Percentiles rank a stretch among this genome's conserved stretches.
Evolutionary conservation across 2,329 filamentous ascomycete species (phyloP).

Genomic region (Sphaerulina vaccinii): DNA sequence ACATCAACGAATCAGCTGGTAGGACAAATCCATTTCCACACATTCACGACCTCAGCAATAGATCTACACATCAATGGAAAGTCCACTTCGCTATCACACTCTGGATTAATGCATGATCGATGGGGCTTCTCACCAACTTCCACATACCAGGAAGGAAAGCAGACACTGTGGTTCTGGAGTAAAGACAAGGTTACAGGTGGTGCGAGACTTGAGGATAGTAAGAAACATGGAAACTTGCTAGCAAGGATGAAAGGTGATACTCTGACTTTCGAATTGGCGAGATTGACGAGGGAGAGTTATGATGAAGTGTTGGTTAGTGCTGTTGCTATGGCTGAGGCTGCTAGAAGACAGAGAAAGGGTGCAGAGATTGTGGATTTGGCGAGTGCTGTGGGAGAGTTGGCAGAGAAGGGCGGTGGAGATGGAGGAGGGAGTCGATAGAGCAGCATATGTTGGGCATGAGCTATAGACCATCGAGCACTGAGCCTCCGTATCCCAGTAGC

Average conservation of each 20-base stretch:
- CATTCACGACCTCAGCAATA: slow-evolving; percentile 20
- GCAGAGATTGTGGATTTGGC: slow-evolving; percentile 18
- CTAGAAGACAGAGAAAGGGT: slow-evolving; percentile 20
- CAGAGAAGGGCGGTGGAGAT: slow-evolving; percentile 8
- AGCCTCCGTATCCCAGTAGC: too few relatives aligned
- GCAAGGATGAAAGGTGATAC: slow-evolving; percentile 27
- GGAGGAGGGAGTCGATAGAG: slow-evolving; percentile 10
- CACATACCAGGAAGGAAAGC: too few relatives aligned
- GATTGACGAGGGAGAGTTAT: slow-evolving; percentile 21
- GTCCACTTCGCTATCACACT: slow-evolving; percentile 16
- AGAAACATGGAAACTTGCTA: slow-evolving; percentile 21
- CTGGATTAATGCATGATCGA: slow-evolving; percentile 20
- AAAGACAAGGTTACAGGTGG: slow-evolving; percentile 21
- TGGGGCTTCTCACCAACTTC: slow-evolving; percentile 26
- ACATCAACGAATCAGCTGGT: slow-evolving; percentile 12
- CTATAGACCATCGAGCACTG: too few relatives aligned
- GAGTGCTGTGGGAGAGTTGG: slow-evolving; percentile 22
- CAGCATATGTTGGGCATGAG: too few relatives aligned
- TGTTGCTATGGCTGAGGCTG: slow-evolving; percentile 29
- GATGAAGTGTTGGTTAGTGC: slow-evolving; percentile 28
- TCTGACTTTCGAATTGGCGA: slow-evolving; percentile 23
- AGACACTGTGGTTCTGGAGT: slow-evolving; percentile 22
- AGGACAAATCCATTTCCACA: slow-evolving; percentile 27
- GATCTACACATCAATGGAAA: slow-evolving; percentile 22
- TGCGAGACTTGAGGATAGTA: slow-evolving; percentile 24